phyloP scores from a whole-genome alignment of 805 yeast genomes.

The Candida hungchunana region DNA sequence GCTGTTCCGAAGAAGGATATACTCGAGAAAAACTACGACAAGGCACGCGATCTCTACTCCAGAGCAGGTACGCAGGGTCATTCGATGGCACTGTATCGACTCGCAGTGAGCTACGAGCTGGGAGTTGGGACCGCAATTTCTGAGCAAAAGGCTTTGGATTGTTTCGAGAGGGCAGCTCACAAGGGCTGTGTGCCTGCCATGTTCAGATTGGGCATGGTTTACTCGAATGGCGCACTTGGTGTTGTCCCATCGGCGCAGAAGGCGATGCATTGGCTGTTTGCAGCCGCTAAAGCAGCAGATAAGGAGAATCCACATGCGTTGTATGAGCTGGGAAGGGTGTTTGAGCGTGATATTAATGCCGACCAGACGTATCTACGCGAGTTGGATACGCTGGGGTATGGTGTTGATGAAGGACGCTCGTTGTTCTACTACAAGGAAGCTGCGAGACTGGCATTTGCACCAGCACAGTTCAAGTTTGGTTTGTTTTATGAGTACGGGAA shows the following conservation, averaged over 20 bases:
- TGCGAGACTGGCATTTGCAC: slow-evolving; percentile 55
- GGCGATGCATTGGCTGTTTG: slow-evolving; percentile 48
- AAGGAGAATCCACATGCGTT: slow-evolving; percentile 49
- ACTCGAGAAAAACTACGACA: slow-evolving; percentile 50
- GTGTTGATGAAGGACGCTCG: slow-evolving; percentile 38
- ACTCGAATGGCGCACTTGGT: slow-evolving; percentile 44
- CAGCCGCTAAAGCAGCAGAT: slow-evolving; percentile 43
- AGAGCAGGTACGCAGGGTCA: slow-evolving; percentile 57
- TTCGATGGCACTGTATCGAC: slow-evolving; percentile 59
- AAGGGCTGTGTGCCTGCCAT: slow-evolving; percentile 60
- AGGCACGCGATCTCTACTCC: slow-evolving; percentile 56
- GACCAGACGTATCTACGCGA: slow-evolving; percentile 33
- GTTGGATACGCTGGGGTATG: slow-evolving; percentile 29
- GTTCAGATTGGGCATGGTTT: slow-evolving; percentile 69
- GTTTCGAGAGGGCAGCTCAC: slow-evolving; percentile 59
- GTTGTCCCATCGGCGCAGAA: slow-evolving; percentile 36
- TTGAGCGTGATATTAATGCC: slow-evolving; percentile 41
- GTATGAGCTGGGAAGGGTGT: slow-evolving; percentile 53
- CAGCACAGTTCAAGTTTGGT: slow-evolving; percentile 69
- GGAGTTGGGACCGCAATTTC: slow-evolving; percentile 51
- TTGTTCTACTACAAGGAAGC: slow-evolving; percentile 52
- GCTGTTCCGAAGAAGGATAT: slow-evolving; percentile 42
- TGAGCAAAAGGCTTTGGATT: slow-evolving; percentile 43
- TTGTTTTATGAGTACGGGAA: slow-evolving; percentile 70
- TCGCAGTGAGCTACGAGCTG: slow-evolving; percentile 68